A percentile compares a stretch with the other conserved stretches of the same genome.
phyloP scores from a whole-genome alignment of 768 basidiomycete genomes.

The Leccinum disarticulatum region DNA sequence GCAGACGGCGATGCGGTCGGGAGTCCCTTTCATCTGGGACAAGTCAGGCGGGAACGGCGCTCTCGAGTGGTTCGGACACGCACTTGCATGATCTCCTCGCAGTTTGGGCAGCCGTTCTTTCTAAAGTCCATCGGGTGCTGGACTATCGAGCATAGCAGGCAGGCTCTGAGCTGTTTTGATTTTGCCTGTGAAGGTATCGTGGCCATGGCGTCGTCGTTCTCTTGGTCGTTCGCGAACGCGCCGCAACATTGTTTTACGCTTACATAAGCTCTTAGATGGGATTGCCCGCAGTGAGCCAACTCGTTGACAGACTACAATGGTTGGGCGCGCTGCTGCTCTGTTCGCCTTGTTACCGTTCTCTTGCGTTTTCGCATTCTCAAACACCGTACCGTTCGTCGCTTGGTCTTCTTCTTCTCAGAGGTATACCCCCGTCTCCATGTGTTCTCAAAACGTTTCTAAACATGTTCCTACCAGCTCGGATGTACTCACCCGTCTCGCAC shows the following conservation, averaged over 20 bases:
- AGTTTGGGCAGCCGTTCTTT: conserved; percentile 91
- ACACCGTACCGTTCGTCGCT: conserved; percentile 62
- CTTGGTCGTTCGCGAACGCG: neutral
- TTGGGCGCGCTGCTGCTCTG: conserved; percentile 40
- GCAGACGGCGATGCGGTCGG: conserved; percentile 80
- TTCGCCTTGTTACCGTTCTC: conserved; percentile 45
- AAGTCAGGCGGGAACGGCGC: neutral
- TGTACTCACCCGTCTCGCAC: conserved; percentile 44
- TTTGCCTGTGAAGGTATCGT: conserved; percentile 60
- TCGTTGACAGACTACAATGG: conserved; percentile 36
- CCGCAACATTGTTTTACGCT: conserved; percentile 1
- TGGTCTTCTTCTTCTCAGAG: conserved; percentile 67
- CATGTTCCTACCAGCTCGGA: conserved; percentile 49
- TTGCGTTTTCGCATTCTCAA: conserved; percentile 52
- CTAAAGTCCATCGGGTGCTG: conserved; percentile 83
- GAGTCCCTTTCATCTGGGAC: conserved; percentile 81
- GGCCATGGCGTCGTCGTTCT: conserved; percentile 29
- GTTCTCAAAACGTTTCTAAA: neutral
- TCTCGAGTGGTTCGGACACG: conserved; percentile 17
- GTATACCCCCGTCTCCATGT: conserved; percentile 34
- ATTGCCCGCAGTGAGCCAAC: neutral
- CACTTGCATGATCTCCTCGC: conserved; percentile 93
- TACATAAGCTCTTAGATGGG: conserved; percentile 14
- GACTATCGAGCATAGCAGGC: conserved; percentile 90
- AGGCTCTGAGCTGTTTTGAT: conserved; percentile 81